Percentiles rank a stretch among this genome's conserved stretches.
phyloP scores from a whole-genome alignment of 345 rosid species.

The Hibiscus trionum region DNA sequence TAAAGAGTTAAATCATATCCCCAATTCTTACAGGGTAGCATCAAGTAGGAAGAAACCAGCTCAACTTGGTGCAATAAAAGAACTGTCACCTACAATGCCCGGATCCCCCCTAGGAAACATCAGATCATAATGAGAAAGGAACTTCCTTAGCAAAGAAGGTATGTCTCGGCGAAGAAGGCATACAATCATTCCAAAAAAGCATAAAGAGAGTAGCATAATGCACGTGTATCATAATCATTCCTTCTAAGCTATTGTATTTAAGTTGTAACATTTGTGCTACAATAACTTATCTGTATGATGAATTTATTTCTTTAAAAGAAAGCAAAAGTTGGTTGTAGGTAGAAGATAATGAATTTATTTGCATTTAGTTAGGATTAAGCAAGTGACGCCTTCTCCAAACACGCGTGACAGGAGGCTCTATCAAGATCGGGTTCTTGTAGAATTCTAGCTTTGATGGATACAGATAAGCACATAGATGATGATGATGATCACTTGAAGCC shows the following conservation, averaged over 20 bases:
- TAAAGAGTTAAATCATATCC: background rate
- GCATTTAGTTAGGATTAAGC: no score
- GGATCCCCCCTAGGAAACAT: slow-evolving; percentile 15
- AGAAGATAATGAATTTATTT: no score
- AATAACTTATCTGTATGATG: slow-evolving; percentile 3
- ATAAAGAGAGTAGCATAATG: slow-evolving; percentile 34
- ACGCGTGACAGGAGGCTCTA: no score
- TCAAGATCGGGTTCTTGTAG: no score
- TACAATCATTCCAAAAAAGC: slow-evolving; percentile 52
- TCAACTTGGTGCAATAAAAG: slow-evolving; percentile 27
- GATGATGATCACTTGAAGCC: no score
- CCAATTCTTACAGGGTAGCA: slow-evolving; percentile 31
- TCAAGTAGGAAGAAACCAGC: slow-evolving; percentile 22
- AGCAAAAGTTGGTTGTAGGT: no score
- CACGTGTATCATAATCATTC: background rate
- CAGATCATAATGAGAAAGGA: slow-evolving; percentile 13
- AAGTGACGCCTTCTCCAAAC: no score
- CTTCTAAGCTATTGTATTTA: slow-evolving; percentile 14
- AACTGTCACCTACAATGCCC: slow-evolving; percentile 19
- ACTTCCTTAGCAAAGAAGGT: slow-evolving; percentile 22
- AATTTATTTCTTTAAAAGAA: background rate
- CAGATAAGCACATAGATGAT: no score
- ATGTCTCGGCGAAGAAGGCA: slow-evolving; percentile 34
- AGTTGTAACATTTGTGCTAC: slow-evolving; percentile 8
- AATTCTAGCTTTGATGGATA: no score